A percentile compares a stretch with the other conserved stretches of the same genome.
Conservation (phyloP, 2,329 filamentous ascomycete genomes). For the Aspergillus nomiae region DNA sequence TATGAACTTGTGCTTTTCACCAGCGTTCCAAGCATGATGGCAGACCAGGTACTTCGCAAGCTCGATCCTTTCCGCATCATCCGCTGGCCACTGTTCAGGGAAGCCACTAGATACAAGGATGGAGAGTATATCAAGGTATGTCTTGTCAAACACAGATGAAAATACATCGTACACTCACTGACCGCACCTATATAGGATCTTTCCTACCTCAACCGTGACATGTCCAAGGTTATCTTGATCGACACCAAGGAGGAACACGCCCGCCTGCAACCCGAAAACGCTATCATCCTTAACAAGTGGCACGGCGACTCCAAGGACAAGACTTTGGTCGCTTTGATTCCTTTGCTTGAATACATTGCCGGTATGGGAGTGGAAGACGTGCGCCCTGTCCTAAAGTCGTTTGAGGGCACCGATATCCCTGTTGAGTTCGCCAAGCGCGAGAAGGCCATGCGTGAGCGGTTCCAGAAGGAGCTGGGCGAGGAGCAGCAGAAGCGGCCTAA, state of each 20-base stretch:
- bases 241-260: conserved; percentile 84
- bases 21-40: conserved; percentile 78
- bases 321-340: conserved; percentile 84
- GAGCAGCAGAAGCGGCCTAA: conserved; percentile 66
- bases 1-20: conserved; percentile 98
- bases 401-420: conserved; percentile 86
- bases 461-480: conserved; percentile 73
- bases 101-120: conserved; percentile 96
- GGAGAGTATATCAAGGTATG: conserved; percentile 93
- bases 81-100: conserved; percentile 90
- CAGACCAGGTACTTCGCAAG: conserved; percentile 86
- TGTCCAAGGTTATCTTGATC: conserved; percentile 92
- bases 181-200: conserved; percentile 66
- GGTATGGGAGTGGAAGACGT: conserved; percentile 91
- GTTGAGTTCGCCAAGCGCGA: conserved; percentile 87
- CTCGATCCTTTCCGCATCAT: conserved; percentile 94
- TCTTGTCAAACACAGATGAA: conserved; percentile 17
- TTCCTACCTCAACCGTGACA: conserved; percentile 94
- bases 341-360: conserved; percentile 95
- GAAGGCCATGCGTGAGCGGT: conserved; percentile 79
- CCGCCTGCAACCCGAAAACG: conserved; percentile 91
- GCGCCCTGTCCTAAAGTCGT: conserved; percentile 81
- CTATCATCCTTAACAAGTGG: conserved; percentile 90
- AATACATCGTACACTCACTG: not conserved
- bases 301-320: conserved; percentile 79